Evolutionary conservation across 1,284 basidiomycete species (phyloP), one percentile per base, ranked within the genome.

Genomic region (Phellopilus nigrolimitatus): DNA sequence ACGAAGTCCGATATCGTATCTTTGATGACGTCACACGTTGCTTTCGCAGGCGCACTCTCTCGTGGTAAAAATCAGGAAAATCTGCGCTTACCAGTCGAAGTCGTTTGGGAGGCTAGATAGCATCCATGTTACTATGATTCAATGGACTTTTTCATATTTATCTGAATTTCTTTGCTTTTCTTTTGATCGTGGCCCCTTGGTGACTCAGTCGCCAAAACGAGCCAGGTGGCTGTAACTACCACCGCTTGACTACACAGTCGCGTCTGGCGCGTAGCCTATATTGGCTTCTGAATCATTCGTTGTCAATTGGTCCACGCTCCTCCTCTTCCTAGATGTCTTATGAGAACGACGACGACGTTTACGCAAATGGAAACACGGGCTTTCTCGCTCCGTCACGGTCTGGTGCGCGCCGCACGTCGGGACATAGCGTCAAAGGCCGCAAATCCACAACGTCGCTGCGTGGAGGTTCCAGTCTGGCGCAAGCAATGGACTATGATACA

Each of bases 1-100:
- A 85, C 83, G 3, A 85, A 84, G 66, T 71, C 76, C 21, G 83
- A 87, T 60, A 71, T 85, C n/a, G 80, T 82, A 9, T 67, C 74
- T 33, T 60, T 85, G 46, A 64, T 84, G 55, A 82, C 74, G 2
- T 73, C 71, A 24, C 74, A 83, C 60, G 78, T 83, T 54, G 68
- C 76, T 6, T 76, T 84, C 59, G 73, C 78, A 3, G 79, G 70
- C 46, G 74, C 77, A 28, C 59, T 71, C 15, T 65, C 63, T 4
- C 38, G 33, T 22, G 46, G 33, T 8, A 37, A 50, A 40, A 13
- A 10, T 19, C 38, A 3, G 10, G 9, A 34, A n/a, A n/a, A n/a
- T n/a, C n/a, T n/a, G n/a, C n/a, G n/a, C n/a, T n/a, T n/a, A n/a
- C n/a, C n/a, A n/a, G n/a, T n/a, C 8, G 36, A 55, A 28, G 43